phyloP scores from a whole-genome alignment of 495 filamentous ascomycete species.

The Aspergillus cavernicola region DNA sequence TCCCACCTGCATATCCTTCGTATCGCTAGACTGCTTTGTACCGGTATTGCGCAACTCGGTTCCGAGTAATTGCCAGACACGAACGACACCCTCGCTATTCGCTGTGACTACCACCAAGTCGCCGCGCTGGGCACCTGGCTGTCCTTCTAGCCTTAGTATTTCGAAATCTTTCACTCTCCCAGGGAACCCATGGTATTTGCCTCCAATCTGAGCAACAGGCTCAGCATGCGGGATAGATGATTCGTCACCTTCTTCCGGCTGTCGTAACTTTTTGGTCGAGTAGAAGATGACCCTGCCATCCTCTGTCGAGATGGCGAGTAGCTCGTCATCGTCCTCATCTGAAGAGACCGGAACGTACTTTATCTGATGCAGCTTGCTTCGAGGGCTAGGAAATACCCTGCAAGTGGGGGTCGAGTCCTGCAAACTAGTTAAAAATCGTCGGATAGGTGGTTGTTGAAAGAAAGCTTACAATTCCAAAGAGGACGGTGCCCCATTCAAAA shows the following conservation, averaged over 20 bases:
- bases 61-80: conserved; percentile 62
- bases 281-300: conserved; percentile 89
- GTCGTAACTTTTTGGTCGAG: conserved; percentile 50
- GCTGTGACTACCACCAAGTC: conserved; percentile 64
- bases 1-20: conserved; percentile 54
- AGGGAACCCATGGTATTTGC: conserved; percentile 58
- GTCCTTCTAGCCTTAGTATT: conserved; percentile 47
- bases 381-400: conserved; percentile 60
- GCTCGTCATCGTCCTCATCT: conserved; percentile 38
- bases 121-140: conserved; percentile 32
- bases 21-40: conserved; percentile 18
- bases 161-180: conserved; percentile 88
- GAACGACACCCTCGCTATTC: conserved; percentile 76
- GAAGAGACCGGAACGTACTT: conserved; percentile 57
- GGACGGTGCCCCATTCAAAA: conserved; percentile 80
- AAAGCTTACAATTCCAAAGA: conserved; percentile 72
- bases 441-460: not conserved
- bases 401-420: conserved; percentile 76
- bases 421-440: conserved; percentile 15
- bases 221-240: conserved; percentile 46
- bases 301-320: conserved; percentile 84
- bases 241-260: conserved; percentile 28
- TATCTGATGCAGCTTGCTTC: conserved; percentile 78
- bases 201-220: conserved; percentile 75
- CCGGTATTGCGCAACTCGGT: conserved; percentile 27